Evolutionary conservation across 441 rosid species (phyloP).

Genomic region (Capsella rubella): DNA sequence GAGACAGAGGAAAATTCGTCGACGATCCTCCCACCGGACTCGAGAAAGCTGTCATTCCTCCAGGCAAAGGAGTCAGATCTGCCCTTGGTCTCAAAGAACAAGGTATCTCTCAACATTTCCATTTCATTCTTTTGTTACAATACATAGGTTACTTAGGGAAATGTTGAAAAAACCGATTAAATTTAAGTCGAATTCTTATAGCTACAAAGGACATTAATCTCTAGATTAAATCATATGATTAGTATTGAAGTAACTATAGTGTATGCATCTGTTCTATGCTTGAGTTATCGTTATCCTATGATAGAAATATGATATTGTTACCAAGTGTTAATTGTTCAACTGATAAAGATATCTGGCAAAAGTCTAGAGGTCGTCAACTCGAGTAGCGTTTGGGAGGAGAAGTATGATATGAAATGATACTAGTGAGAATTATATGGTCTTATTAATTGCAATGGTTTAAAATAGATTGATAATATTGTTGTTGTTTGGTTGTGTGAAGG

Average conservation of each 20-base stretch:
- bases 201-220: background rate
- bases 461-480: background rate
- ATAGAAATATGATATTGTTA: background rate
- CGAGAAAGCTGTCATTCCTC: slow-evolving; percentile 76
- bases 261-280: background rate
- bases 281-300: background rate
- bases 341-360: too few species aligned
- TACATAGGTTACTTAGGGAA: background rate
- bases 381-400: too few species aligned
- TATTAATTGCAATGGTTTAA: background rate
- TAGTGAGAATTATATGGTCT: background rate
- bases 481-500: slow-evolving; percentile 54
- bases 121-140: background rate
- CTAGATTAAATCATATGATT: background rate
- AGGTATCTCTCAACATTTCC: slow-evolving; percentile 52
- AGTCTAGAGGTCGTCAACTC: too few species aligned
- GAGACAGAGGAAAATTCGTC: slow-evolving; percentile 88
- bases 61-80: slow-evolving; percentile 69
- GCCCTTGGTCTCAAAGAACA: slow-evolving; percentile 88
- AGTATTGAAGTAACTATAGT: background rate
- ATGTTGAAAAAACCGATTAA: too few species aligned
- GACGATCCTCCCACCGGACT: slow-evolving; percentile 79
- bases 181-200: too few species aligned
- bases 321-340: too few species aligned
- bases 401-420: background rate